Percentiles rank a stretch among this genome's conserved stretches.
Evolutionary conservation across 2,329 filamentous ascomycete species (phyloP).

Genomic region (Claviceps sp.): DNA sequence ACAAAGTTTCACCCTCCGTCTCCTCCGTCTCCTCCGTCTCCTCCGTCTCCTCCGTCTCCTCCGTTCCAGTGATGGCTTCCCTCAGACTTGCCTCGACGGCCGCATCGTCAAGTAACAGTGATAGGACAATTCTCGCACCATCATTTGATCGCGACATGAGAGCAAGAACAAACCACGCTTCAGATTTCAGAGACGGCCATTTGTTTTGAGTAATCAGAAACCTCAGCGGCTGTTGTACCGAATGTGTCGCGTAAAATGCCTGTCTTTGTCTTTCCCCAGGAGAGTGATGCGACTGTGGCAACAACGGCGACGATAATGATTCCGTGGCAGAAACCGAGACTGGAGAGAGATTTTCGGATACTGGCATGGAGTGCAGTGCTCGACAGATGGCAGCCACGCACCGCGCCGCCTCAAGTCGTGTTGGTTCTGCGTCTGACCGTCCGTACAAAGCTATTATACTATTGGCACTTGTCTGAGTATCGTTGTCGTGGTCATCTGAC

Average conservation of each 20-base stretch:
- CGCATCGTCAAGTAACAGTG: conserved; percentile 27
- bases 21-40: conserved; percentile 6
- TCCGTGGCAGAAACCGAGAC: conserved; percentile 2
- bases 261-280: conserved; percentile 10
- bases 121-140: conserved; percentile 32
- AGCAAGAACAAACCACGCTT: conserved; percentile 49
- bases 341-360: conserved; percentile 18
- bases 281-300: neutral
- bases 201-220: conserved; percentile 43
- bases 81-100: conserved; percentile 31
- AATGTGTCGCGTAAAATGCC: conserved; percentile 33
- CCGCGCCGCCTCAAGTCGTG: conserved; percentile 45
- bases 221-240: conserved; percentile 29
- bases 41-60: conserved; percentile 5
- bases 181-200: conserved; percentile 45
- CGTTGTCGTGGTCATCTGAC: conserved; percentile 10
- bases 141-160: conserved; percentile 41
- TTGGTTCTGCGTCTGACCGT: conserved; percentile 32
- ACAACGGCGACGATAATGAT: neutral
- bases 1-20: conserved; percentile 7
- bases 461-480: conserved; percentile 20
- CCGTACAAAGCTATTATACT: conserved; percentile 24
- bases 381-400: conserved; percentile 39
- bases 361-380: conserved; percentile 33
- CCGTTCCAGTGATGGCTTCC: conserved; percentile 32